A percentile compares a stretch with the other conserved stretches of the same genome.
phyloP scores from a whole-genome alignment of 805 yeast genomes.

The Spathaspora girioi region DNA sequence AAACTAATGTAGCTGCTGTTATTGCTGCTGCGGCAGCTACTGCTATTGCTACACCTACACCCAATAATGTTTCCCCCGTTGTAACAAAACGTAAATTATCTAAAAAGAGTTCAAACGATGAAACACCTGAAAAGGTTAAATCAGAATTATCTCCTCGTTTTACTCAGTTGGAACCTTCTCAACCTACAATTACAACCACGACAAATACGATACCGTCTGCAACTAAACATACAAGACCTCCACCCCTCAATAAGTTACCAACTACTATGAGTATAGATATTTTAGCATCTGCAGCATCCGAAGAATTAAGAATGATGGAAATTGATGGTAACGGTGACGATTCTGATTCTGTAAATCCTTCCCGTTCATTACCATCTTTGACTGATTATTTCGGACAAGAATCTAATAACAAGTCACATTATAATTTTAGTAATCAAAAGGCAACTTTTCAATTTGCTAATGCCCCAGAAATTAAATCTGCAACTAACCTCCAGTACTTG shows the following conservation, averaged over 20 bases:
- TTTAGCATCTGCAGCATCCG: conserved; percentile 53
- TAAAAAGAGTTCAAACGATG: neutral
- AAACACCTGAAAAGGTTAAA: neutral
- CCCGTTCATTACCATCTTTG: conserved; percentile 52
- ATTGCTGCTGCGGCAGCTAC: too few species aligned
- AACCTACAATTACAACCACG: neutral
- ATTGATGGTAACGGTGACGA: conserved; percentile 3
- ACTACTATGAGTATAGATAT: conserved; percentile 34
- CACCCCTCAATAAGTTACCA: conserved; percentile 1
- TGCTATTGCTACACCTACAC: too few species aligned
- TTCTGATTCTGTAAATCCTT: conserved; percentile 9
- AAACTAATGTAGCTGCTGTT: neutral
- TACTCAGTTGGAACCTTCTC: too few species aligned
- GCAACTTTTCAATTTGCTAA: conserved; percentile 8
- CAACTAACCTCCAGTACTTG: conserved; percentile 20
- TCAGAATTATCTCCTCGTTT: neutral
- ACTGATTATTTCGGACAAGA: conserved; percentile 40
- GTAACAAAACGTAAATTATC: neutral
- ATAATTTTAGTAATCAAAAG: conserved; percentile 2
- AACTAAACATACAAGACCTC: too few species aligned
- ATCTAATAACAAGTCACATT: conserved; percentile 8
- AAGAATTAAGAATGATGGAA: conserved; percentile 46
- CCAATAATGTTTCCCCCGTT: too few species aligned
- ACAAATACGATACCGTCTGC: conserved; percentile 1
- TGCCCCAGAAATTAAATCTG: conserved; percentile 5